Conservation (phyloP, 2,329 filamentous ascomycete genomes). For the Fusarium albosuccineum region DNA sequence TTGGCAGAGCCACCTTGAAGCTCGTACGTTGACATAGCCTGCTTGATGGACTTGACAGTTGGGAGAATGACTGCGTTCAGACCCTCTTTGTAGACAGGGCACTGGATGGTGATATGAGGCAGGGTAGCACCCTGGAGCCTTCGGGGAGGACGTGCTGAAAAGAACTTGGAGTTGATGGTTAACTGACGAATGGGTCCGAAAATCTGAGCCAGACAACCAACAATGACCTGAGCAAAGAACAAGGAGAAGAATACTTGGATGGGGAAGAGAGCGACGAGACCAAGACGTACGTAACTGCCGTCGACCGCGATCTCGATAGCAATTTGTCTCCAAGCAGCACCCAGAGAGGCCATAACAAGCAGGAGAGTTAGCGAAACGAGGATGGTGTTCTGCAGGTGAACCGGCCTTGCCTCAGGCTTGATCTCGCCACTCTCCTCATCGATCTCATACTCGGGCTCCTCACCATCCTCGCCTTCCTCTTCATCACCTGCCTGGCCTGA, state of each 20-base stretch:
- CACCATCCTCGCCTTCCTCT: slow-evolving; percentile 62
- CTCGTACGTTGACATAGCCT: slow-evolving; percentile 82
- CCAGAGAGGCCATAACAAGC: slow-evolving; percentile 74
- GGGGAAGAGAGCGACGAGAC: slow-evolving; percentile 74
- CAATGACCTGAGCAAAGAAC: slow-evolving; percentile 83
- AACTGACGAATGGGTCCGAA: slow-evolving; percentile 82
- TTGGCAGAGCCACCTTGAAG: slow-evolving; percentile 83
- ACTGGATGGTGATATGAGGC: slow-evolving; percentile 85
- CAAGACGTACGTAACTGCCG: slow-evolving; percentile 71
- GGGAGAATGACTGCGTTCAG: slow-evolving; percentile 80
- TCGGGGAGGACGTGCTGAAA: slow-evolving; percentile 77
- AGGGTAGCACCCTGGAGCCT: slow-evolving; percentile 69
- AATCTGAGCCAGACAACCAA: slow-evolving; percentile 80
- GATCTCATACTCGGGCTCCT: slow-evolving; percentile 66
- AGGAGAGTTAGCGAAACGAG: slow-evolving; percentile 76
- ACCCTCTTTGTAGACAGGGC: slow-evolving; percentile 90
- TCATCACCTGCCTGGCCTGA: slow-evolving; percentile 68
- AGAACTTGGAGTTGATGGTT: slow-evolving; percentile 83
- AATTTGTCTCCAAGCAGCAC: slow-evolving; percentile 77
- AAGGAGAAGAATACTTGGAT: slow-evolving; percentile 85
- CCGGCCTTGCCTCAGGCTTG: slow-evolving; percentile 73
- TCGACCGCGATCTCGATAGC: slow-evolving; percentile 78
- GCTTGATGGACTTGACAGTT: slow-evolving; percentile 82
- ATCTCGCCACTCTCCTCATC: slow-evolving; percentile 79
- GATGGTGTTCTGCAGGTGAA: slow-evolving; percentile 77